Percentiles rank a stretch among this genome's conserved stretches.
Conservation (phyloP, 495 filamentous ascomycete species). For the Chaetomium cochliodes region DNA sequence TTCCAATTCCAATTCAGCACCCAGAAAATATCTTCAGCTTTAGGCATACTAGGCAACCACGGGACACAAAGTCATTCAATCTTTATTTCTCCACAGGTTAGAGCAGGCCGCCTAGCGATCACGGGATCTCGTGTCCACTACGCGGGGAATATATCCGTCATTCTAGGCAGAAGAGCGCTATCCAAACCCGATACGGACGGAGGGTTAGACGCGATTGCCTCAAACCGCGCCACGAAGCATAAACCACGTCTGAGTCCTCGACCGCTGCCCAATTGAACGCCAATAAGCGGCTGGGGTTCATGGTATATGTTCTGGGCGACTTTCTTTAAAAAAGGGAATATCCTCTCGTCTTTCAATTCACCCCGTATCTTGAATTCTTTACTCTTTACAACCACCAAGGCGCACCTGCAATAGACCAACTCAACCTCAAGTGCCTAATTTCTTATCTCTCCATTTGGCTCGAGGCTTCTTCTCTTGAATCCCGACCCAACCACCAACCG, state of each 20-base stretch:
- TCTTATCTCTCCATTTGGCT: background rate
- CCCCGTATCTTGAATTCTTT: background rate
- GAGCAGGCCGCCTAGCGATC: slow-evolving; percentile 9
- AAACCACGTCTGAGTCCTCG: background rate
- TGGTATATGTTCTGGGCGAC: too few relatives aligned
- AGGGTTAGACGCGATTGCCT: background rate
- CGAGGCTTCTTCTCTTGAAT: background rate
- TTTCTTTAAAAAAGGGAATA: background rate
- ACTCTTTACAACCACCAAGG: background rate
- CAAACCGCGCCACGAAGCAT: slow-evolving; percentile 1
- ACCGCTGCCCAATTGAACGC: background rate
- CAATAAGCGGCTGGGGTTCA: background rate
- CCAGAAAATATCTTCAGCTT: background rate
- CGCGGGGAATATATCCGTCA: slow-evolving; percentile 14
- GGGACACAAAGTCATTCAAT: background rate
- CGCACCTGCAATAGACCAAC: background rate
- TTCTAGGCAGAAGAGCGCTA: slow-evolving; percentile 26
- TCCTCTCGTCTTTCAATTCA: background rate
- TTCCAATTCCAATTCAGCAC: background rate
- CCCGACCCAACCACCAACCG: background rate
- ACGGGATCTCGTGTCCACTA: slow-evolving; percentile 27
- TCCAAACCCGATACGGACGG: background rate
- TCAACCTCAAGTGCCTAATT: background rate
- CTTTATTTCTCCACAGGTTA: background rate
- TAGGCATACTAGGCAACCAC: background rate